These are phyloP conservation scores for Vitis hybrid DNA, from an alignment of 177 flowering plant species.

Conservation along the genomic window DNA sequence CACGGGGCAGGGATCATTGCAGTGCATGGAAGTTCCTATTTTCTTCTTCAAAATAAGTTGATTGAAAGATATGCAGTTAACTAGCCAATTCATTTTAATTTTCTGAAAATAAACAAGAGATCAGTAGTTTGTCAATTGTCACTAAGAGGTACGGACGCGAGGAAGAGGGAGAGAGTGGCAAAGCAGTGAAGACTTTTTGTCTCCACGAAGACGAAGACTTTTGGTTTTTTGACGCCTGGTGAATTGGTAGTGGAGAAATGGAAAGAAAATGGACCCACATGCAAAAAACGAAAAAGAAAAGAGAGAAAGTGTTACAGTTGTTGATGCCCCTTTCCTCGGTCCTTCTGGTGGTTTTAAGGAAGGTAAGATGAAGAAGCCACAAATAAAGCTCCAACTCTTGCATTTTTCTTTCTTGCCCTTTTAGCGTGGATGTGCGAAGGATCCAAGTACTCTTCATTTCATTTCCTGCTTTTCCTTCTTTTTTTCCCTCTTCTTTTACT, in stretches of 20 bases:
- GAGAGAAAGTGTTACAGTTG: too few relatives aligned
- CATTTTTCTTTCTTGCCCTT: background rate
- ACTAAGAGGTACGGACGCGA: too few relatives aligned
- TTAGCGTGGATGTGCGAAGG: constrained; percentile 7
- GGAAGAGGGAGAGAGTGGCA: too few relatives aligned
- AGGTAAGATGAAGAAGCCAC: background rate
- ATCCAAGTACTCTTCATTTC: constrained; percentile 17
- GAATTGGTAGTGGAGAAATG: constrained; percentile 18
- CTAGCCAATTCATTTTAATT: too few relatives aligned
- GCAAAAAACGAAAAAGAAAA: background rate
- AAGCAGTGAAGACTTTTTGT: background rate
- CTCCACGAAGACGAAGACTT: constrained; percentile 13
- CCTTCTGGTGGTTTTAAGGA: constrained; percentile 1
- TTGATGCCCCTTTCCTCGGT: background rate
- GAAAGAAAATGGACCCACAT: constrained; percentile 17
- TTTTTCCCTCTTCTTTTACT: background rate
- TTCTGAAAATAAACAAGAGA: too few relatives aligned
- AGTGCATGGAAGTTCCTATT: too few relatives aligned
- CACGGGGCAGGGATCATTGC: too few relatives aligned
- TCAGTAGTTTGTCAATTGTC: too few relatives aligned
- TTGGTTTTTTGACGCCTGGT: constrained; percentile 22
- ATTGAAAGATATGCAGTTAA: too few relatives aligned
- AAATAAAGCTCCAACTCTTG: background rate
- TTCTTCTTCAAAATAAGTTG: too few relatives aligned
- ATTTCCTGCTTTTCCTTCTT: background rate